phyloP scores from a whole-genome alignment of 257 asterid species.

The Fraxinus excelsior region DNA sequence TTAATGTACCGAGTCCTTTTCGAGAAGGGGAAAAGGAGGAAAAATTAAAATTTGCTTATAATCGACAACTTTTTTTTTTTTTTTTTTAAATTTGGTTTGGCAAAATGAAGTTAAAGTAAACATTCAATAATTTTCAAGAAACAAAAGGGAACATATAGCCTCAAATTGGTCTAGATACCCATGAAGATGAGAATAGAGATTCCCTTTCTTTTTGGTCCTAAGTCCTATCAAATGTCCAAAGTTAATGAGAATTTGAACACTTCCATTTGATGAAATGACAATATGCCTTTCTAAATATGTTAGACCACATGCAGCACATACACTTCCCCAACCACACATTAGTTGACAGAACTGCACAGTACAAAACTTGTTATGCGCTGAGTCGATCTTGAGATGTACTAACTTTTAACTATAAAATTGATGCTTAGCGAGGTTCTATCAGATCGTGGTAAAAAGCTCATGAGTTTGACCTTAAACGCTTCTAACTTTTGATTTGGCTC shows the following conservation, averaged over 20 bases:
- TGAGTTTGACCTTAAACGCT: background rate
- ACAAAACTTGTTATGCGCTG: background rate
- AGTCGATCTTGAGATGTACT: background rate
- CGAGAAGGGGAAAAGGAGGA: no score
- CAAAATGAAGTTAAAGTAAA: background rate
- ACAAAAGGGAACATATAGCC: conserved; percentile 8
- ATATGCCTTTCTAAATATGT: background rate
- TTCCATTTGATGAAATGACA: conserved; percentile 22
- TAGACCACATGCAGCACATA: background rate
- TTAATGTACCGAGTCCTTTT: no score
- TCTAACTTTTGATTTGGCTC: no score
- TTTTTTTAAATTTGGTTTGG: background rate
- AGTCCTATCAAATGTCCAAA: conserved; percentile 17
- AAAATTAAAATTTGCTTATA: no score
- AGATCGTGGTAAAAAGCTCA: background rate
- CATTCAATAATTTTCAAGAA: conserved; percentile 18
- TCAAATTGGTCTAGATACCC: background rate
- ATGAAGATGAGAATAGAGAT: conserved; percentile 22
- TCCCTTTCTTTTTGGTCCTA: conserved; percentile 32
- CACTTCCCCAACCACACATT: background rate
- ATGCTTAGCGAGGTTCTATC: background rate
- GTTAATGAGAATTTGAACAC: conserved; percentile 14
- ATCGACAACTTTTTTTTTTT: no score
- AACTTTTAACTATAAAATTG: background rate
- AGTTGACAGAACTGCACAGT: background rate